These are phyloP conservation scores for Ballota nigra DNA, from an alignment of 257 asterid species.

Conservation along the genomic window DNA sequence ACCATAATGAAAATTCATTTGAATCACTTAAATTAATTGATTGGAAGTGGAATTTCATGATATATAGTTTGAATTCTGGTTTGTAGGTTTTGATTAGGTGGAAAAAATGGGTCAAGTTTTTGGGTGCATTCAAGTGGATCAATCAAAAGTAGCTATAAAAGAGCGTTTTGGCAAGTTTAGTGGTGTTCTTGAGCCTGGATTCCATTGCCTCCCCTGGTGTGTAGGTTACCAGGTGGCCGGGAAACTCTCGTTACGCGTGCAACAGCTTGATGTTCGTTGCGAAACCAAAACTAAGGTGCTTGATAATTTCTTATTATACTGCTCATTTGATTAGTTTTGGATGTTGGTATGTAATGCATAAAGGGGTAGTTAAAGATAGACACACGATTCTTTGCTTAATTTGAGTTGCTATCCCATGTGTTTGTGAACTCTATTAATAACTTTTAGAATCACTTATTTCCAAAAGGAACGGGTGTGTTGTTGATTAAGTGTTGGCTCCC, in stretches of 20 bases:
- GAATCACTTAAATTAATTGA: background rate
- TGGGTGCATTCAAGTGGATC: slow-evolving; percentile 40
- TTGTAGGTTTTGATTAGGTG: background rate
- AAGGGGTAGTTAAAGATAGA: too few relatives aligned
- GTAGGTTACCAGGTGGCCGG: slow-evolving; percentile 35
- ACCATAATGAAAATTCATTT: background rate
- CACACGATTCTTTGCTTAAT: background rate
- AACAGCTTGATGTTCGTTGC: slow-evolving; percentile 38
- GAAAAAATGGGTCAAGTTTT: slow-evolving; percentile 30
- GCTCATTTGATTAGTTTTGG: background rate
- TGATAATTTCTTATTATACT: background rate
- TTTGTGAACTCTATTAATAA: too few relatives aligned
- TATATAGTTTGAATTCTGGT: too few relatives aligned
- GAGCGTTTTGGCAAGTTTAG: slow-evolving; percentile 37
- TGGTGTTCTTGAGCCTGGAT: slow-evolving; percentile 35
- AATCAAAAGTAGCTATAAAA: slow-evolving; percentile 35
- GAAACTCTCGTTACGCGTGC: slow-evolving; percentile 28
- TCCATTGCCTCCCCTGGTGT: slow-evolving; percentile 43
- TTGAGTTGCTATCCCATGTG: too few relatives aligned
- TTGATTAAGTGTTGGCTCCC: background rate
- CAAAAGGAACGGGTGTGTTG: too few relatives aligned
- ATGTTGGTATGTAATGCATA: background rate
- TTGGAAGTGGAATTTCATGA: background rate
- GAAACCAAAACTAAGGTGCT: slow-evolving; percentile 34
- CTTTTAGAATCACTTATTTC: too few relatives aligned